Percentiles rank a stretch among this genome's conserved stretches.
Evolutionary conservation across 148 eudicot genomes (phyloP).

Genomic region (Vaccinium darrowii): DNA sequence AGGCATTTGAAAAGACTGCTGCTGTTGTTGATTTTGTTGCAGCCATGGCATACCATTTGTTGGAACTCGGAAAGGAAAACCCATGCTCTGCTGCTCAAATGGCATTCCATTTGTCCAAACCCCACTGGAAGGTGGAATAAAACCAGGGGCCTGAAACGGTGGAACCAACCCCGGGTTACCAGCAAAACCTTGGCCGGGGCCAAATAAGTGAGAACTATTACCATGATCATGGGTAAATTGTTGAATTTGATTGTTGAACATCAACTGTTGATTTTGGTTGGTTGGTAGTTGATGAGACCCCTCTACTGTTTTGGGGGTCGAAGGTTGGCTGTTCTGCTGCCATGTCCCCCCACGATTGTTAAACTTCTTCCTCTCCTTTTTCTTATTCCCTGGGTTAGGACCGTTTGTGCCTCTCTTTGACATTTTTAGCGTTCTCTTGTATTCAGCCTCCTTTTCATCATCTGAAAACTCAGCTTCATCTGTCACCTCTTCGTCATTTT

Average conservation of each 20-base stretch:
- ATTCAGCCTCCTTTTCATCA: slow-evolving; percentile 92
- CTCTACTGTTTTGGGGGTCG: slow-evolving; percentile 23
- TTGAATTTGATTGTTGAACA: slow-evolving; percentile 28
- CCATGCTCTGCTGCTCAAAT: slow-evolving; percentile 41
- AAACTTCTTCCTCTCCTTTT: slow-evolving; percentile 44
- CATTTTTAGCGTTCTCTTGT: slow-evolving; percentile 56
- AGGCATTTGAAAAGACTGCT: slow-evolving; percentile 40
- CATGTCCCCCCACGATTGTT: slow-evolving; percentile 35
- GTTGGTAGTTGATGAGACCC: slow-evolving; percentile 20
- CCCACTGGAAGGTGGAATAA: slow-evolving; percentile 29
- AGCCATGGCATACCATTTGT: slow-evolving; percentile 46
- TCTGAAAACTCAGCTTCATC: slow-evolving; percentile 85
- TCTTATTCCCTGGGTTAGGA: slow-evolving; percentile 38
- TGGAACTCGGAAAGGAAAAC: slow-evolving; percentile 37
- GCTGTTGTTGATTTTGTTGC: slow-evolving; percentile 53
- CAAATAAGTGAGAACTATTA: slow-evolving; percentile 19
- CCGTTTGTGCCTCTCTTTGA: slow-evolving; percentile 64
- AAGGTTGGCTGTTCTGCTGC: slow-evolving; percentile 37
- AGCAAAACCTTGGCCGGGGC: slow-evolving; percentile 27
- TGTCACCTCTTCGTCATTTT: slow-evolving; percentile 74
- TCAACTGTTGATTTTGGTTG: slow-evolving; percentile 29
- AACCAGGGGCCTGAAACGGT: slow-evolving; percentile 33
- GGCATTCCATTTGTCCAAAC: slow-evolving; percentile 50
- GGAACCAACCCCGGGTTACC: slow-evolving; percentile 26
- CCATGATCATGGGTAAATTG: slow-evolving; percentile 22